Base-by-base conservation (phyloP, 2,329 filamentous ascomycete species). In the Thielaviopsis ethacetica region DNA sequence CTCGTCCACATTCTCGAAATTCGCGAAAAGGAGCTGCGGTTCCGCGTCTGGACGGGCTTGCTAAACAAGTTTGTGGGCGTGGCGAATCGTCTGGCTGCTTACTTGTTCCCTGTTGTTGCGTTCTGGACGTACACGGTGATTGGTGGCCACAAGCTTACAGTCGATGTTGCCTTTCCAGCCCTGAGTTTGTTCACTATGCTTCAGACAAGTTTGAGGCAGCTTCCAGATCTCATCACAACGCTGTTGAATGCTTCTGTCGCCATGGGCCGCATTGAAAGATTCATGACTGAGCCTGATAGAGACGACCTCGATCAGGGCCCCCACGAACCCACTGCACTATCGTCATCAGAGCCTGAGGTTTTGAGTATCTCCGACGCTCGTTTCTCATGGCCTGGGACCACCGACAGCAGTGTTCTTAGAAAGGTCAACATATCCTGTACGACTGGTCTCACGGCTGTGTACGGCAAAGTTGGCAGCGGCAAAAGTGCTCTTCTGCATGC, bases 151-250 rank as follows among this genome's bases (percentile, higher is more conserved):
- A 78, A 82, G 0, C 71, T 95, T 9, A 82, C 83, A 0, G 82
- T 95, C 41, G 86, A 95, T 62, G 76, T 95, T 26, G 90, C 90
- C 10, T 95, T 95, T 68, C 90, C 90, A 0, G 89, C 90, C 0
- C 74, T 95, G 1, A 84, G 91, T 62, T 75, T 95, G 0, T 95
- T 95, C 65, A 74, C 75, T 1, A 81, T 91, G 73, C 73, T 95
- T 12, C 86, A 91, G 65, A 75, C 72, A 1, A 87, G 83, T 62
- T 73, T 95, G 54, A 82, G 84, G 59, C 85, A 90, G 57, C 71
- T 94, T 0, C 91, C 91, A 1, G 75, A 80, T 30, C 72, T 95
- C 10, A 82, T 94, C 51, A 89, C 86, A 0, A 80, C 85, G 0
- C 71, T 91, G 4, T 77, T 94, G 63, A 94, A 95, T 65, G 87